Base-by-base conservation (phyloP, 208 protist species). In the Sergeia podlipaevii region DNA sequence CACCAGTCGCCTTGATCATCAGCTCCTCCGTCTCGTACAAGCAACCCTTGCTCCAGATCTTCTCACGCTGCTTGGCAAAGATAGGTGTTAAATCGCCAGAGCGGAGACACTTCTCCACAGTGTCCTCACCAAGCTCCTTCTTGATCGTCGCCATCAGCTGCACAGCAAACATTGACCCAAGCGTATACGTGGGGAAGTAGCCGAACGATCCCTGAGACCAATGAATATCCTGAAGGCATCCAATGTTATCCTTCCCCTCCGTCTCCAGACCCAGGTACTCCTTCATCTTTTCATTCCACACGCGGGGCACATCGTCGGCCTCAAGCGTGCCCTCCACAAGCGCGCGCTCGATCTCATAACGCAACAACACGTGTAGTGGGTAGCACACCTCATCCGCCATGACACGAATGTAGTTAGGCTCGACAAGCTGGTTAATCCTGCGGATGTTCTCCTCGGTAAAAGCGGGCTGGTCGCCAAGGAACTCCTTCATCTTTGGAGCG, bases 121-220 rank as follows among this genome's bases (percentile, higher is more conserved):
- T 34, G 24, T 59, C 57, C 38, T 57, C 59, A 17, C 70, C 71
- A 8, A 83, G 44, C 48, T 89, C 78, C 41, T 63, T 61, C 38
- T 64, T 53, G 29, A 88, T 71, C 10, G 50, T 59, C 34, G 53
- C 52, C 63, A 85, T 78, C 28, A 93, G 51, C 68, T 89, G 84
- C 29, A 73, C 86, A 8, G 86, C 71, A 18, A 76, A 54, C 65
- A 89, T 87, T 11, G 84, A 72, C 21, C 84, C 90, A 6, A 94
- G 61, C 8, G 75, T 58, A 62, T 96, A 93, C 0, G 81, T 88
- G 0, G 89, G 85, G 70, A 96, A 96, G 73, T 92, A 96, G 34
- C 78, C 85, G 42, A 89, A 69, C 18, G 65, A 39, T 13, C 78
- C 77, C 17, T 26, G 32, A n/a, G 58, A 58, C 89, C 89, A 96